Evolutionary conservation across 805 yeast genomes (phyloP).

Genomic region (Saturnispora silvae): DNA sequence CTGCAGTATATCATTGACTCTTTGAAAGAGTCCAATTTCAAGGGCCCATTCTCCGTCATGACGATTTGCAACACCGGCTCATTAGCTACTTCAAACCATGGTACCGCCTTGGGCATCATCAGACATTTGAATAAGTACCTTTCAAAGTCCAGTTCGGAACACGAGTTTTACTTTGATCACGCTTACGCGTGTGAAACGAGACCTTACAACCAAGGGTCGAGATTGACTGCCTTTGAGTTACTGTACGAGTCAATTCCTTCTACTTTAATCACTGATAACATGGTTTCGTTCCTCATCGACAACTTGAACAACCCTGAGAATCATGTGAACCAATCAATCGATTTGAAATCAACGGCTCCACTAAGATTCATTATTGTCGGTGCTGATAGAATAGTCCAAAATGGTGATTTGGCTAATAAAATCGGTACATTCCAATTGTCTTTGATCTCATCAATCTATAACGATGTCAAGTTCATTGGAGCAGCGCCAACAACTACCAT

Average conservation of each 20-base stretch:
- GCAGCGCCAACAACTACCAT: constrained; percentile 95
- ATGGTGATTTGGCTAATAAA: constrained; percentile 95
- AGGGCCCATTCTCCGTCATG: constrained; percentile 66
- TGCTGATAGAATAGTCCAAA: constrained; percentile 85
- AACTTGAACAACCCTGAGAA: constrained; percentile 24
- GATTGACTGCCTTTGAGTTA: constrained; percentile 84
- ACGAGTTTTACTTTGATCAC: constrained; percentile 43
- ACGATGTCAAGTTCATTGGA: constrained; percentile 71
- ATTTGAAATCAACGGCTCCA: constrained; percentile 39
- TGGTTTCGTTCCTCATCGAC: constrained; percentile 71
- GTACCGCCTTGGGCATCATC: constrained; percentile 90
- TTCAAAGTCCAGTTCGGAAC: constrained; percentile 25
- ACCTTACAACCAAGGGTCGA: constrained; percentile 94
- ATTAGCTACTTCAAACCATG: constrained; percentile 93
- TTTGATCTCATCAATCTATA: constrained; percentile 50
- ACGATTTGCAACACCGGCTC: constrained; percentile 97
- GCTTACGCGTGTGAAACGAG: constrained; percentile 89
- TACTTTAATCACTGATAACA: constrained; percentile 80
- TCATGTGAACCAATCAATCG: constrained; percentile 16
- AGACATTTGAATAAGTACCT: constrained; percentile 46
- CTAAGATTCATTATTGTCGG: constrained; percentile 85
- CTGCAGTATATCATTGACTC: constrained; percentile 47
- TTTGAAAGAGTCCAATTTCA: constrained; percentile 36
- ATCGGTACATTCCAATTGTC: constrained; percentile 92
- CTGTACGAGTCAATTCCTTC: constrained; percentile 81